These are phyloP conservation scores for Fusarium verticillioides DNA, from an alignment of 2,329 filamentous ascomycete species.

Conservation along the genomic window DNA sequence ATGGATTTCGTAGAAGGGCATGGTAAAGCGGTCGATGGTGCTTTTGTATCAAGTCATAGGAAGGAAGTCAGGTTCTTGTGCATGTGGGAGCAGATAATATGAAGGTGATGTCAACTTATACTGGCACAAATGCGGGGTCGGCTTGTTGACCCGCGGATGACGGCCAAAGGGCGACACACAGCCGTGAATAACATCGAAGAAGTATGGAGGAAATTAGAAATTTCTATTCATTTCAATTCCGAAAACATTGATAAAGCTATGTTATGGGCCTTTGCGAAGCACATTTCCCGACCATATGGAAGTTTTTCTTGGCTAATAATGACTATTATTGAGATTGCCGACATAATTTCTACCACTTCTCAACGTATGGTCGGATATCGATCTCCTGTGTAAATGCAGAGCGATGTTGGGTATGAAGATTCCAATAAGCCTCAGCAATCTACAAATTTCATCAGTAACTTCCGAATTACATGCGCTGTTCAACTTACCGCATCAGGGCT, in stretches of 20 bases:
- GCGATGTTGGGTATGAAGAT: slow-evolving; percentile 81
- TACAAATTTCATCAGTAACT: slow-evolving; percentile 48
- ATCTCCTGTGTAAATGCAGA: slow-evolving; percentile 85
- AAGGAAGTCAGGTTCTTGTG: background rate
- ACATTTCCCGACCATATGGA: too few species aligned
- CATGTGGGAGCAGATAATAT: too few species aligned
- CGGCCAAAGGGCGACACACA: too few species aligned
- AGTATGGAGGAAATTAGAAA: background rate
- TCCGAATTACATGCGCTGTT: too few species aligned
- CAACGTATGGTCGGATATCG: slow-evolving; percentile 81
- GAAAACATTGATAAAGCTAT: background rate
- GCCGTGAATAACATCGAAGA: too few species aligned
- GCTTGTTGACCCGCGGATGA: too few species aligned
- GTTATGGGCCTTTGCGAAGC: too few species aligned
- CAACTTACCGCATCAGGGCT: slow-evolving; percentile 75
- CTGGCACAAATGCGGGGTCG: too few species aligned
- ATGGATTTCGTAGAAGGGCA: slow-evolving; percentile 36
- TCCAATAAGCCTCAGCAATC: slow-evolving; percentile 91
- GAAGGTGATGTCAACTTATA: too few species aligned
- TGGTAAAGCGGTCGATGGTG: background rate
- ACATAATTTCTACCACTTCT: slow-evolving; percentile 75
- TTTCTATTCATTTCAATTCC: background rate
- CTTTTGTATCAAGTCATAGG: background rate
- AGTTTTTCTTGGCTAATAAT: background rate
- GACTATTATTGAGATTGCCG: too few species aligned